Conservation (phyloP, 2,329 filamentous ascomycete species). For the Microdochium paspali region DNA sequence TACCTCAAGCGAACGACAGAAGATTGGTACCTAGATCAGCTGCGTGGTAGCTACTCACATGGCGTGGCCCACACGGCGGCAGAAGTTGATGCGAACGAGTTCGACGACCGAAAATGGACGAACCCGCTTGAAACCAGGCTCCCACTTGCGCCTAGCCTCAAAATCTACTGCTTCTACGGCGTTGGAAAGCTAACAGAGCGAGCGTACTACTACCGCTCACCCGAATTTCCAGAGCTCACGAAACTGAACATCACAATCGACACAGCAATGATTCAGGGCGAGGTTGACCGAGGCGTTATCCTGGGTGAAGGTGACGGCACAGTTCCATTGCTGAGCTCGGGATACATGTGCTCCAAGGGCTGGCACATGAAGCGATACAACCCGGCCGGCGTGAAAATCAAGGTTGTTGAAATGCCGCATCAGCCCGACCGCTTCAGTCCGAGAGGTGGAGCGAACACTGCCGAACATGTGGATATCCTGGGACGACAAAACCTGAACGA, state of each 20-base stretch:
- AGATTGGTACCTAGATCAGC: slow-evolving; percentile 71
- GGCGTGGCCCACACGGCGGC: slow-evolving; percentile 72
- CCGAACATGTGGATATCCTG: slow-evolving; percentile 94
- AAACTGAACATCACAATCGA: slow-evolving; percentile 69
- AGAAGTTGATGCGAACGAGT: slow-evolving; percentile 75
- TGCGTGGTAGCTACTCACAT: slow-evolving; percentile 72
- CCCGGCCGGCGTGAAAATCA: slow-evolving; percentile 71
- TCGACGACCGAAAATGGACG: slow-evolving; percentile 77
- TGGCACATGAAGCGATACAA: slow-evolving; percentile 95
- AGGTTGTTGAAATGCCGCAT: slow-evolving; percentile 90
- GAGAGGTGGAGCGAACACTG: slow-evolving; percentile 59
- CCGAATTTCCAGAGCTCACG: slow-evolving; percentile 55
- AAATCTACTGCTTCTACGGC: slow-evolving; percentile 96
- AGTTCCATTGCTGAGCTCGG: slow-evolving; percentile 81
- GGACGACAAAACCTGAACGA: slow-evolving; percentile 86
- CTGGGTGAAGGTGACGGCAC: slow-evolving; percentile 96
- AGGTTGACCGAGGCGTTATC: slow-evolving; percentile 79
- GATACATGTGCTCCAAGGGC: slow-evolving; percentile 95
- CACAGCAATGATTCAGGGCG: slow-evolving; percentile 48
- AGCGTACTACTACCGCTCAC: slow-evolving; percentile 75
- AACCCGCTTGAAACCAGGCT: slow-evolving; percentile 87
- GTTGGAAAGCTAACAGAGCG: slow-evolving; percentile 90
- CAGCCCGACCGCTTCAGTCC: slow-evolving; percentile 90
- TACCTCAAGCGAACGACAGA: slow-evolving; percentile 75
- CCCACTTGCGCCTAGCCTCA: slow-evolving; percentile 78